phyloP scores from a whole-genome alignment of 345 rosid species.

The Eucalyptus brandiana region DNA sequence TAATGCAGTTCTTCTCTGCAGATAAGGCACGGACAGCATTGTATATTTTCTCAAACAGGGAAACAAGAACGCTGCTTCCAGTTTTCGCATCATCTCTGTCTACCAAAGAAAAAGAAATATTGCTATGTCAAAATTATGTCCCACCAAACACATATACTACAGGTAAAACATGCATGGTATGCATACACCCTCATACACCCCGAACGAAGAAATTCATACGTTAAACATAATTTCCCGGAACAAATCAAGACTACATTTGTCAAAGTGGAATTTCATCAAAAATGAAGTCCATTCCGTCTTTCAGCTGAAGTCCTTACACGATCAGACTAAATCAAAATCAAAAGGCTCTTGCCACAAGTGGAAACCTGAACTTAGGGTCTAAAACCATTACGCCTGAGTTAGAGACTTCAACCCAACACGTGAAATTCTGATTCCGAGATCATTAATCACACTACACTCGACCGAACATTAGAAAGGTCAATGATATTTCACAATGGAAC shows the following conservation, averaged over 20 bases:
- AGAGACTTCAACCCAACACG: not conserved
- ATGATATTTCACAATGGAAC: not conserved
- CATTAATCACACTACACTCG: not conserved
- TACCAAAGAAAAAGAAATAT: not conserved
- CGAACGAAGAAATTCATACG: not conserved
- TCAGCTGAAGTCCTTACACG: not conserved
- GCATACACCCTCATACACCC: not conserved
- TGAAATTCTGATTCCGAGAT: not conserved
- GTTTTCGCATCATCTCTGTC: conserved; percentile 19
- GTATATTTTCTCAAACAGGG: conserved; percentile 44
- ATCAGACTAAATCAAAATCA: not conserved
- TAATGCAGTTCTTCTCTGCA: conserved; percentile 23
- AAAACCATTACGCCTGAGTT: not conserved
- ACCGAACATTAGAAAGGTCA: not conserved
- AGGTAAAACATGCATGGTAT: not conserved
- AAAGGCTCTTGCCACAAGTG: not conserved
- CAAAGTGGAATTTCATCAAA: not conserved
- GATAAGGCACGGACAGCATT: conserved; percentile 26
- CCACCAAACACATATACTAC: not conserved
- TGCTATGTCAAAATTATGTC: not conserved
- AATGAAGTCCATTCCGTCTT: not conserved
- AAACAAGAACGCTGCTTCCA: conserved; percentile 16
- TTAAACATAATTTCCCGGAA: not conserved
- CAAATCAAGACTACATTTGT: not conserved
- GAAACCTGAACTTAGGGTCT: not conserved